Base-by-base conservation (phyloP, 768 basidiomycete species). In the Naematelia aurantialba region DNA sequence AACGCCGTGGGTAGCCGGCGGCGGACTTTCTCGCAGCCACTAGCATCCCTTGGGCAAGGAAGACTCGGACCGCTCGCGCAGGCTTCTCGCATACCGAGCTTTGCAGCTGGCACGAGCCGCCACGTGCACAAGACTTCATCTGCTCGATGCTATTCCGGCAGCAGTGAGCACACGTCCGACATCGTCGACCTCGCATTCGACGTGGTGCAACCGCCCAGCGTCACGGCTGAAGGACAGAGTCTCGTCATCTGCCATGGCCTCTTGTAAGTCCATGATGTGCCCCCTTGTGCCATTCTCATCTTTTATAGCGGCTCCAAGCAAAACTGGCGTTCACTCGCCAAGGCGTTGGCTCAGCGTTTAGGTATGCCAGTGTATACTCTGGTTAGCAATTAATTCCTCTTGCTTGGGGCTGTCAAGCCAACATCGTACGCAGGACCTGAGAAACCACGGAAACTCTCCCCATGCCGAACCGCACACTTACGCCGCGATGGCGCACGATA, bases 391-490 rank as follows among this genome's bases (percentile, higher is more conserved):
- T 48, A 26, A 5, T 39, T 12, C 26, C 5, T n/a, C 31, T 3
- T 29, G 48, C 39, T 54, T n/a, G 34, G 34, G 17, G 29, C 21
- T n/a, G 19, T 5, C 42, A 42, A 52, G 13, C 46, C 19, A 27
- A 27, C 24, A 19, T 27, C 59, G 45, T 51, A n/a, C 5, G 49
- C 63, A 89, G 88, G 89, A 96, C 75, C 80, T 94, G 22, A 81
- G 92, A n/a, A 96, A 94, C 69, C 91, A 93, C 65, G 92, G 92
- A 1, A 74, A 81, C 17, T 91, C 90, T 0, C 89, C 88, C 0
- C 90, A 91, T 72, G 81, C 79, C 17, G 78, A 78, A 11, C 85
- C 87, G 0, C 88, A 89, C 82, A 85, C 83, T 13, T 93, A 94
- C 73, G 72, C 78, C 10, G 81, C 85, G 34, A 89, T 94, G 89